phyloP scores from a whole-genome alignment of 2,329 filamentous ascomycete genomes.

The Colletotrichum sp. region DNA sequence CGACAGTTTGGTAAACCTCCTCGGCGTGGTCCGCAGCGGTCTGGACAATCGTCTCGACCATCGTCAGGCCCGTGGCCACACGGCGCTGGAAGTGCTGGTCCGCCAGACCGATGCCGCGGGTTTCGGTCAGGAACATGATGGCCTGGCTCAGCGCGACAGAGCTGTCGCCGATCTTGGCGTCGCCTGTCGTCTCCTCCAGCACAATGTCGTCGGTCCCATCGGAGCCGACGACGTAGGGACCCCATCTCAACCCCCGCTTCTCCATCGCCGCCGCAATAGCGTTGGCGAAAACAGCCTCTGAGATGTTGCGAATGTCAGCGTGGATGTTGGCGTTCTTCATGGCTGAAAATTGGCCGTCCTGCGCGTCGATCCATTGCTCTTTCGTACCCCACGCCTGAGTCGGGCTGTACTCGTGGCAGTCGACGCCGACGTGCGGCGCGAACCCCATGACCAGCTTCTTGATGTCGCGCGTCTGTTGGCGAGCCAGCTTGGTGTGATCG shows the following conservation, averaged over 20 bases:
- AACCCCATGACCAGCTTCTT: conserved; percentile 32
- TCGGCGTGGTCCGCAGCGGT: conserved; percentile 32
- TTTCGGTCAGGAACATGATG: conserved; percentile 34
- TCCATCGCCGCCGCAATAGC: conserved; percentile 33
- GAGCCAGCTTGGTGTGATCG: conserved; percentile 36
- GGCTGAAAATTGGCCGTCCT: conserved; percentile 35
- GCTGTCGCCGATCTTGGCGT: conserved; percentile 34
- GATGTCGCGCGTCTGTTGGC: conserved; percentile 34
- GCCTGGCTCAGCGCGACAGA: conserved; percentile 32
- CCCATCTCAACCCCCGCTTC: conserved; percentile 29
- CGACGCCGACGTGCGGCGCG: conserved; percentile 33
- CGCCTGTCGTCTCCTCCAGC: conserved; percentile 31
- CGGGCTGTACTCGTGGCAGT: conserved; percentile 35
- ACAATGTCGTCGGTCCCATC: conserved; percentile 4
- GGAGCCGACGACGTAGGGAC: conserved; percentile 30
- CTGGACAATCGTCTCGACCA: conserved; percentile 31
- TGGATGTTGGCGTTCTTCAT: conserved; percentile 40
- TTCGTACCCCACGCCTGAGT: conserved; percentile 24
- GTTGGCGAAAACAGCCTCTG: conserved; percentile 31
- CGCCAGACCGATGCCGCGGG: conserved; percentile 32
- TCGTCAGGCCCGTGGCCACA: conserved; percentile 29
- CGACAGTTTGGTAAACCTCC: conserved; percentile 28
- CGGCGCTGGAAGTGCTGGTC: conserved; percentile 35
- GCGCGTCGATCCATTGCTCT: conserved; percentile 26
- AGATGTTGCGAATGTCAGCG: conserved; percentile 29